A percentile compares a stretch with the other conserved stretches of the same genome.
Conservation (phyloP, 441 rosid genomes). For the Populus tomentosa region DNA sequence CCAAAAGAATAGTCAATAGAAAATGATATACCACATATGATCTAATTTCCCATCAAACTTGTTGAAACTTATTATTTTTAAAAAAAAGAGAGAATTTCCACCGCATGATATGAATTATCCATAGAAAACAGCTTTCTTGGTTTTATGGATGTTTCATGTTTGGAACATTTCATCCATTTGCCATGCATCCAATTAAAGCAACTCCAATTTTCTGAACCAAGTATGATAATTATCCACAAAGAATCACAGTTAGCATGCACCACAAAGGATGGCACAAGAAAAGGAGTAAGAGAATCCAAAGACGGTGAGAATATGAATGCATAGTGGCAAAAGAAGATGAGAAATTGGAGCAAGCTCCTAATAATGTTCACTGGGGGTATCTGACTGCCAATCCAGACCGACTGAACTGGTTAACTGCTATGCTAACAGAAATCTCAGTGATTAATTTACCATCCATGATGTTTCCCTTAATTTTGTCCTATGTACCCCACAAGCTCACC, state of each 20-base stretch:
- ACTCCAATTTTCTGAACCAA: not conserved
- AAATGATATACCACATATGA: not conserved
- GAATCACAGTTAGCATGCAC: not conserved
- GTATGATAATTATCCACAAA: not conserved
- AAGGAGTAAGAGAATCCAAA: not conserved
- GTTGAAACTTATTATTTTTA: not conserved
- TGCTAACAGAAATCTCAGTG: not conserved
- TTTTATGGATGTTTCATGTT: too few species aligned
- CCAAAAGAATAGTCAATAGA: not conserved
- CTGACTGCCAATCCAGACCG: not conserved
- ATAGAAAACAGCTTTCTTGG: not conserved
- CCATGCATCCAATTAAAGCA: not conserved
- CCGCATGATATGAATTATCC: not conserved
- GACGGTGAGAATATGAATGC: not conserved
- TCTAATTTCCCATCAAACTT: not conserved
- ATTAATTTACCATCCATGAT: not conserved
- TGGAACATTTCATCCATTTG: not conserved
- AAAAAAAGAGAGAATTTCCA: not conserved
- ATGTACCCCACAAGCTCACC: not conserved
- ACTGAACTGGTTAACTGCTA: not conserved
- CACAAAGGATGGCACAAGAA: not conserved
- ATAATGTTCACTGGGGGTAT: not conserved
- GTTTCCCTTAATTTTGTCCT: not conserved
- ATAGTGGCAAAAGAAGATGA: not conserved
- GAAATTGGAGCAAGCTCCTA: not conserved